Evolutionary conservation across 2,329 filamentous ascomycete species (phyloP).

Genomic region (Aureobasidium vineae): DNA sequence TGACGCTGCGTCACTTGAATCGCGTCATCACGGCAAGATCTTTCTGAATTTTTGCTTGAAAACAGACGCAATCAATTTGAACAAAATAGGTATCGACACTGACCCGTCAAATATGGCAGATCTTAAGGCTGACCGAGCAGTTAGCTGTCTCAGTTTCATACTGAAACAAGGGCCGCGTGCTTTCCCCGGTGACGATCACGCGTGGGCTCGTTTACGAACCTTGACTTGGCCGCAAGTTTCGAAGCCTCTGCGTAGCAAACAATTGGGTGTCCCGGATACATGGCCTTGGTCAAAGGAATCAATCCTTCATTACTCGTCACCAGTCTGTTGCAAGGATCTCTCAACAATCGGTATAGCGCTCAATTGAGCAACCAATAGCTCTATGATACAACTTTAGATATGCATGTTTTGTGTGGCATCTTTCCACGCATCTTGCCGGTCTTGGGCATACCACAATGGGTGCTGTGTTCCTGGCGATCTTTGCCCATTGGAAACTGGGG

Average conservation of each 20-base stretch:
- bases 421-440: conserved; percentile 6
- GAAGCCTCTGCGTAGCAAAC: background rate
- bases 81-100: conserved; percentile 24
- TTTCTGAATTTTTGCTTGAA: background rate
- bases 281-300: background rate
- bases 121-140: conserved; percentile 10
- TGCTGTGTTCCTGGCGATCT: conserved; percentile 22
- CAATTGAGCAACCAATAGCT: background rate
- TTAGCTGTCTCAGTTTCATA: conserved; percentile 13
- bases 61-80: conserved; percentile 7
- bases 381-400: background rate
- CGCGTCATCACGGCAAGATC: conserved; percentile 6
- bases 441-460: background rate
- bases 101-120: conserved; percentile 4
- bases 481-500: conserved; percentile 11
- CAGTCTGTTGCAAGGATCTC: background rate
- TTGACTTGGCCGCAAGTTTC: background rate
- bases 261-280: background rate
- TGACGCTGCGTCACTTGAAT: background rate
- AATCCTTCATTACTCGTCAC: background rate
- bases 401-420: background rate
- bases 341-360: too few relatives aligned
- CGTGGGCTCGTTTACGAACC: background rate
- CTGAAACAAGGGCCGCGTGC: conserved; percentile 20
- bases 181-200: conserved; percentile 5